Base-by-base conservation (phyloP, 2,329 filamentous ascomycete genomes). In the Zalaria sp. region DNA sequence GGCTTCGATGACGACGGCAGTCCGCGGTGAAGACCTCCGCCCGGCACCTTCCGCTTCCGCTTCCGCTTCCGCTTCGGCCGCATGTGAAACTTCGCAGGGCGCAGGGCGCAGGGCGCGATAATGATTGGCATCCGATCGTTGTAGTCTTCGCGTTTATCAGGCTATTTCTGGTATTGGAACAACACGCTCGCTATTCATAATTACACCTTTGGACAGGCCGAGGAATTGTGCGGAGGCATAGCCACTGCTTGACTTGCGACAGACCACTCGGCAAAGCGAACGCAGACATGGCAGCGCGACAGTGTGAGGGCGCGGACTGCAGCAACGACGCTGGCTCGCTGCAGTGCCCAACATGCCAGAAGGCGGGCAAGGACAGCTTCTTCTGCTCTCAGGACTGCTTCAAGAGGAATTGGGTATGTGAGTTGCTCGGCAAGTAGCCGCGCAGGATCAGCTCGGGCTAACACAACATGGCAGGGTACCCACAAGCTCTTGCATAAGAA, bases 331-430 rank as follows among this genome's bases (percentile, higher is more conserved):
- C 88, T 43, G 81, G 85, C 46, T 71, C 79, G 41, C 68, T 98
- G 37, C 88, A 96, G 63, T 98, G 91, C 63, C 91, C 91, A 42
- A 96, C 85, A 39, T 98, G 91, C 61, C 72, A 95, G 56, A 95
- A 94, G 66, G 69, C 88, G 36, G 84, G 82, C 41, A 81, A 88
- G 58, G 85, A 91, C 57, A 93, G 86, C 67, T 95, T 79, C 66
- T 98, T 96, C 68, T 98, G 91, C 69, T 87, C 87, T 27, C 91
- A 98, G 63, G 91, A 96, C 54, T 98, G 91, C 71, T 98, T 98
- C 68, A 96, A 95, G 73, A 81, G 79, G 63, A 98, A 87, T 70
- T 98, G 91, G 91, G 91, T 96, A 78, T 51, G 58, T 58, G 9
- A 37, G 39, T 45, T 26, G 27, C n/a, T 7, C 25, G 27, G 18